phyloP scores from a whole-genome alignment of 495 filamentous ascomycete species.

The Tuber melanosporum region DNA sequence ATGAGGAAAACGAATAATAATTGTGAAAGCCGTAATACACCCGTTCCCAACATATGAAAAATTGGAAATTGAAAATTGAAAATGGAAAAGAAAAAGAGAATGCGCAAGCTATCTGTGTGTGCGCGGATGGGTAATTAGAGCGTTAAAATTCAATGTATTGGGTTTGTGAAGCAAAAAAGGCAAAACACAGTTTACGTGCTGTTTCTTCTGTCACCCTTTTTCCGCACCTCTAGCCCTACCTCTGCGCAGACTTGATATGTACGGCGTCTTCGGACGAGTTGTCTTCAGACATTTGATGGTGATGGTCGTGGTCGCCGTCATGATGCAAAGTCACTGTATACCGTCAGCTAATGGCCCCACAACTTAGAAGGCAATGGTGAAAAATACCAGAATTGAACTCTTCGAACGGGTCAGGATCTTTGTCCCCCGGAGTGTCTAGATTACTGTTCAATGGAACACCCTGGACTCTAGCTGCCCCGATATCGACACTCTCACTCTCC shows the following conservation, averaged over 20 bases:
- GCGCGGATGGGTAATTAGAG: background rate
- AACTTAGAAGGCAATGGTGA: background rate
- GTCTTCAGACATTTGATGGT: conserved; percentile 28
- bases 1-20: background rate
- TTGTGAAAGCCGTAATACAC: background rate
- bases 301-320: conserved; percentile 62
- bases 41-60: conserved; percentile 1
- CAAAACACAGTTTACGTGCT: conserved; percentile 10
- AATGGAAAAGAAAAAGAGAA: background rate
- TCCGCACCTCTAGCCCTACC: background rate
- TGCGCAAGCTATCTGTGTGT: background rate
- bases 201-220: conserved; percentile 14
- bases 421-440: conserved; percentile 74
- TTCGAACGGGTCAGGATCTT: conserved; percentile 88
- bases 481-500: conserved; percentile 92
- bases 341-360: background rate
- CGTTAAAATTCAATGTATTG: background rate
- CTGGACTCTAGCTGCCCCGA: conserved; percentile 61
- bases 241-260: conserved; percentile 25
- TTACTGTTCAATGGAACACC: conserved; percentile 82
- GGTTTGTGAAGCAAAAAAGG: conserved; percentile 3
- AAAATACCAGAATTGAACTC: conserved; percentile 75
- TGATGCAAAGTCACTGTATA: conserved; percentile 79
- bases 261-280: conserved; percentile 24
- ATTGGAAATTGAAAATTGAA: background rate